Evolutionary conservation across 148 eudicot genomes (phyloP).

Genomic region (Heliamphora exappendiculata): DNA sequence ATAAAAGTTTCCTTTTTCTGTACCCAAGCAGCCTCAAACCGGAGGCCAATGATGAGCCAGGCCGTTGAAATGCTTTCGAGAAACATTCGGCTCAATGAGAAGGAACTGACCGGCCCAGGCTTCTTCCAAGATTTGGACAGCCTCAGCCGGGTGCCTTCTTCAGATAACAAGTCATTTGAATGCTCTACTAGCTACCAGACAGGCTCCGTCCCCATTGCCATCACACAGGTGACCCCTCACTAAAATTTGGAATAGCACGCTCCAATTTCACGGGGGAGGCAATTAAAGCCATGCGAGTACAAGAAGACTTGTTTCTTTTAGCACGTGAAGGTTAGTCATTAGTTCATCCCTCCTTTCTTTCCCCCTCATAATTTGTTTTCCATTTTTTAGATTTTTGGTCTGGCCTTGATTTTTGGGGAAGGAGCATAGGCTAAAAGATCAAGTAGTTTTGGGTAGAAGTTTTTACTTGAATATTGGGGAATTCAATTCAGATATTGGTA

Average conservation of each 20-base stretch:
- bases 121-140: conserved; percentile 37
- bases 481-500: not conserved
- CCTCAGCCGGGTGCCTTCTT: conserved; percentile 2
- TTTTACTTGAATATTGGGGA: not conserved
- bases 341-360: not conserved
- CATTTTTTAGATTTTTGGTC: not conserved
- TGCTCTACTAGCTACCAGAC: conserved; percentile 43
- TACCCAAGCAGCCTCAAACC: conserved; percentile 62
- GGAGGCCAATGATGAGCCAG: conserved; percentile 84
- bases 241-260: conserved; percentile 22
- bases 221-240: conserved; percentile 61
- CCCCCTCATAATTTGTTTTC: not conserved
- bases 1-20: conserved; percentile 85
- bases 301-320: not conserved
- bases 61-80: conserved; percentile 73
- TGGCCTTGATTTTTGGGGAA: not conserved
- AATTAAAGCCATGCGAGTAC: not conserved
- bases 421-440: not conserved
- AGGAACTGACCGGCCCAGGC: conserved; percentile 67
- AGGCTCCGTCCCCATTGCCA: conserved; percentile 47
- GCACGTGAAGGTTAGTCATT: not conserved
- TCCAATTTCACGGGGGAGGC: not conserved
- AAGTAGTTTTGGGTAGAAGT: not conserved
- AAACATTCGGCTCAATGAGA: conserved; percentile 50
- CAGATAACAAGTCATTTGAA: conserved; percentile 28